These are phyloP conservation scores for Stachybotrys chlorohalonatus DNA, from an alignment of 2,329 filamentous ascomycete genomes.

Conservation along the genomic window DNA sequence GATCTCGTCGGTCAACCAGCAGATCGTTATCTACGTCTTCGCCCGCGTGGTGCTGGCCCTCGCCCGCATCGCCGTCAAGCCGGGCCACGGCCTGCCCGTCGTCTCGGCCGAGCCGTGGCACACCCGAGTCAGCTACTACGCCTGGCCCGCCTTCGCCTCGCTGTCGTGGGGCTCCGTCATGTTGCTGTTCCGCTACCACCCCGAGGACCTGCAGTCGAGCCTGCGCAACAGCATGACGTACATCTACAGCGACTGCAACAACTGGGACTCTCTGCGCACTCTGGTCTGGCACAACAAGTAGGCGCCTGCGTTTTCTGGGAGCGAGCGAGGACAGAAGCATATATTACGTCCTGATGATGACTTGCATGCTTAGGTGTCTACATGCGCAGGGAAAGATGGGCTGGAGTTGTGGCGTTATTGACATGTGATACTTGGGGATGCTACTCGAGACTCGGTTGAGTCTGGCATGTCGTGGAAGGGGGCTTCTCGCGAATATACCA, in stretches of 20 bases:
- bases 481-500: no score
- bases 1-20: slow-evolving; percentile 78
- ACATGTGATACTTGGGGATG: no score
- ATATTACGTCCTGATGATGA: no score
- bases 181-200: slow-evolving; percentile 89
- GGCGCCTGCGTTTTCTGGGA: slow-evolving; percentile 3
- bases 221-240: slow-evolving; percentile 95
- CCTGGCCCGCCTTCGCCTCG: slow-evolving; percentile 89
- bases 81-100: slow-evolving; percentile 39
- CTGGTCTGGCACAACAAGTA: slow-evolving; percentile 78
- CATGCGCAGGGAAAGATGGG: no score
- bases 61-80: slow-evolving; percentile 73
- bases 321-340: background rate
- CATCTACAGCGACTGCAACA: slow-evolving; percentile 83
- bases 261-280: slow-evolving; percentile 80
- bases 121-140: slow-evolving; percentile 53
- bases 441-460: background rate
- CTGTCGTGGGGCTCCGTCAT: slow-evolving; percentile 90
- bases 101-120: slow-evolving; percentile 39
- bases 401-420: background rate
- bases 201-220: slow-evolving; percentile 83
- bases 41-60: slow-evolving; percentile 80
- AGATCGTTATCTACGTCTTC: slow-evolving; percentile 98
- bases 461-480: no score
- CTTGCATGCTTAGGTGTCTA: no score